These are phyloP conservation scores for Cyphellophora attinorum DNA, from an alignment of 2,329 filamentous ascomycete genomes.

Conservation along the genomic window DNA sequence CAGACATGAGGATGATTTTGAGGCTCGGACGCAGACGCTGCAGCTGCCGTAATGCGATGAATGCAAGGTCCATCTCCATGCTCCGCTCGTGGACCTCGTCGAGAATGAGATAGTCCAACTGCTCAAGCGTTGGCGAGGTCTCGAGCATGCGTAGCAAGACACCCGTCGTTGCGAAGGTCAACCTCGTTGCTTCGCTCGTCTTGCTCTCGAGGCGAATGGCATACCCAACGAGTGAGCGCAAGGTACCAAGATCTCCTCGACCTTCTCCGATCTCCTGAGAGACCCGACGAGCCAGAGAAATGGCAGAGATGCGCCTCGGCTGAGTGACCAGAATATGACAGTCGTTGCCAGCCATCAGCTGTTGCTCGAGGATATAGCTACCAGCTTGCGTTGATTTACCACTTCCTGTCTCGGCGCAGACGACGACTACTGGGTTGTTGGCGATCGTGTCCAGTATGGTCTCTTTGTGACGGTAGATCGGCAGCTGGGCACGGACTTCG, in stretches of 20 bases:
- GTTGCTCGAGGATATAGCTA: slow-evolving; percentile 81
- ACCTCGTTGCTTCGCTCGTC: slow-evolving; percentile 66
- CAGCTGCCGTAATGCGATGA: slow-evolving; percentile 82
- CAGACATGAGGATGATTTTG: slow-evolving; percentile 94
- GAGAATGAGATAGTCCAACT: slow-evolving; percentile 89
- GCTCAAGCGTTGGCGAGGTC: slow-evolving; percentile 71
- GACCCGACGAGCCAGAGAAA: slow-evolving; percentile 84
- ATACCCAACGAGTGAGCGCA: slow-evolving; percentile 80
- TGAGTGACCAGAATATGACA: slow-evolving; percentile 97
- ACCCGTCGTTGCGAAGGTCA: slow-evolving; percentile 75
- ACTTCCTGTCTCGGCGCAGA: slow-evolving; percentile 93
- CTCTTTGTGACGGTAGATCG: slow-evolving; percentile 78
- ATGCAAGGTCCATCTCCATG: slow-evolving; percentile 91
- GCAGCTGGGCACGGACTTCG: slow-evolving; percentile 65
- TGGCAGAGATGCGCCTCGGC: slow-evolving; percentile 88
- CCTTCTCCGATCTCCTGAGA: slow-evolving; percentile 89
- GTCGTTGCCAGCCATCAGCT: slow-evolving; percentile 65
- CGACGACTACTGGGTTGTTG: slow-evolving; percentile 74
- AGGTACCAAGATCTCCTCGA: slow-evolving; percentile 70
- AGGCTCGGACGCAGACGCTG: slow-evolving; percentile 60
- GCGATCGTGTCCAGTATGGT: slow-evolving; percentile 70
- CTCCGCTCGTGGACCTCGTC: slow-evolving; percentile 95
- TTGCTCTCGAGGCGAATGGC: slow-evolving; percentile 90
- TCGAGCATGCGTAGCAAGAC: slow-evolving; percentile 99
- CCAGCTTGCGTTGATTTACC: slow-evolving; percentile 98